Conservation (phyloP, 345 rosid genomes). For the Sisymbrium altissimum region DNA sequence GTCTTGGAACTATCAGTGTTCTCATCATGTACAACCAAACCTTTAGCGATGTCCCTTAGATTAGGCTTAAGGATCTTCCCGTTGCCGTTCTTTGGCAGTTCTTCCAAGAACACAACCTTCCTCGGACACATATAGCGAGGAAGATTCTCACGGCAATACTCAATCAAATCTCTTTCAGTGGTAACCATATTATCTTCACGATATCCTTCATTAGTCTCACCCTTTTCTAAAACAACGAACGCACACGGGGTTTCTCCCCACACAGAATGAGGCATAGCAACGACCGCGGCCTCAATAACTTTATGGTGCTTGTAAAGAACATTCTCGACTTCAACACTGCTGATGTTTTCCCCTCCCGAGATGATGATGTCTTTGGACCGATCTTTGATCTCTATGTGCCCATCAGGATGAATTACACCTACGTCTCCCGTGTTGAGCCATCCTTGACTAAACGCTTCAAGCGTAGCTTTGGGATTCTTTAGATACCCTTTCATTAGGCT, state of each 20-base stretch:
- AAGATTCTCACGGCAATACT: neutral
- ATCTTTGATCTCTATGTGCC: constrained; percentile 27
- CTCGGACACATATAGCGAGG: neutral
- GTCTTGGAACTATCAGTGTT: neutral
- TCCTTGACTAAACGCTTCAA: neutral
- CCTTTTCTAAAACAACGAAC: neutral
- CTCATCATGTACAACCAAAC: neutral
- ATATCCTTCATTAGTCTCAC: neutral
- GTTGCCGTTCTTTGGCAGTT: neutral
- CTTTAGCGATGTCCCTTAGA: neutral
- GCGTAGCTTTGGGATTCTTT: neutral
- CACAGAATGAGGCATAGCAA: neutral
- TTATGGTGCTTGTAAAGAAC: neutral
- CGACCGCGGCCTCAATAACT: neutral
- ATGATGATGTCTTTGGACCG: neutral
- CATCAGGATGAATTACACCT: constrained; percentile 30
- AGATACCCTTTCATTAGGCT: neutral
- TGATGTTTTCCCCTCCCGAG: neutral
- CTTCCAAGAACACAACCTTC: neutral
- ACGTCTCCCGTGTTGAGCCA: neutral
- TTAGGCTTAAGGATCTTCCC: neutral
- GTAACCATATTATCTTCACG: neutral
- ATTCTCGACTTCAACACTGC: neutral
- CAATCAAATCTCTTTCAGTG: neutral
- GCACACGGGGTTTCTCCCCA: neutral